Base-by-base conservation (phyloP, 139 green algal genomes). In the Asterochloris erici region DNA sequence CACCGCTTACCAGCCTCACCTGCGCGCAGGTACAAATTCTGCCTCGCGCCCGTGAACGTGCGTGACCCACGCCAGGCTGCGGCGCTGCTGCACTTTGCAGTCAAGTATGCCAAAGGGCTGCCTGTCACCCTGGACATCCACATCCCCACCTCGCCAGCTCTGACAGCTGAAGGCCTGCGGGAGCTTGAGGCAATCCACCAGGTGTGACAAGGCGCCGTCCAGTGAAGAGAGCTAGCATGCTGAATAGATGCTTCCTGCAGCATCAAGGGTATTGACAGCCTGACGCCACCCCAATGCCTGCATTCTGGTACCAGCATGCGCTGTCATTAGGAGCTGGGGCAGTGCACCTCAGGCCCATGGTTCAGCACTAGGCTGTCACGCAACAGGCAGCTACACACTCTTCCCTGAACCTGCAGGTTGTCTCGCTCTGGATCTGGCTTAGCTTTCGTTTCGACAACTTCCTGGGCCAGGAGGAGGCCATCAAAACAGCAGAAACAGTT, bases 341-440 rank as follows among this genome's bases (percentile, higher is more conserved):
- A 54, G 38, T 54, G 6, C 38, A 2, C 6, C 38, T 6, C 2
- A 54, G 38, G 38, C 2, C 38, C 2, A 2, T 54, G 38, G 38
- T 54, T 2, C 38, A 54, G 38, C 4, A 54, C 38, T 6, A 54
- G 6, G 38, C 38, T 54, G 38, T 54, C 38, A 6, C 38, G 38
- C 66, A 21, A 71, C 9, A 9, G 19, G 21, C 66, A 71, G 19
- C 17, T 23, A 71, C 66, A 71, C 71, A 77, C 26, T 77, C 71
- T 28, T 19, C 71, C 19, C 71, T 16, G 1, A 77, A 12, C 14
- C 23, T 76, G 79, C 85, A 94, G 91, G 71, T 93, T 12, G 78
- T 93, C n/a, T 84, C 86, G 13, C 79, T 92, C 16, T 96, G 86
- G 85, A 68, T 93, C 28, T 96, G 91, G 91, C 88, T 96, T 28